Percentiles rank a stretch among this genome's conserved stretches.
phyloP scores from a whole-genome alignment of 1,139 yeast species.

The Scheffersomyces titani region DNA sequence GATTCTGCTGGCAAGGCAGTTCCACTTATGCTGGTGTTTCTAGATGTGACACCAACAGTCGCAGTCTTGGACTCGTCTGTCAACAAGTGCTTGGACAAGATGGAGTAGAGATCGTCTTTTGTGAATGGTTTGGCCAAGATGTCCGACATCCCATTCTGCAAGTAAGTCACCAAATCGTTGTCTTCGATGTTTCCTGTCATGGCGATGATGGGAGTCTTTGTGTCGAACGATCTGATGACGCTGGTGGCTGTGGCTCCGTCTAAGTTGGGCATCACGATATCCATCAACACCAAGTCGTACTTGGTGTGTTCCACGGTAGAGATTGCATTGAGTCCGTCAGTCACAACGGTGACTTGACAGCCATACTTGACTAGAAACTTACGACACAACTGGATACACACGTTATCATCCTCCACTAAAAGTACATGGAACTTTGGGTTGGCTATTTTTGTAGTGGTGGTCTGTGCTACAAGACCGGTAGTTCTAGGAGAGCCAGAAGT shows the following conservation, averaged over 20 bases:
- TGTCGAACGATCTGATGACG: slow-evolving; percentile 79
- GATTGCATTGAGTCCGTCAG: slow-evolving; percentile 90
- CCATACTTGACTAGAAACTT: slow-evolving; percentile 85
- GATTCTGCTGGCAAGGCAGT: background rate
- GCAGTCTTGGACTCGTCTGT: slow-evolving; percentile 14
- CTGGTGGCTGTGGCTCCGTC: slow-evolving; percentile 95
- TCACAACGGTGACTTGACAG: slow-evolving; percentile 88
- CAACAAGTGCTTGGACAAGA: slow-evolving; percentile 67
- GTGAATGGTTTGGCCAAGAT: slow-evolving; percentile 91
- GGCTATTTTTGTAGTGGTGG: slow-evolving; percentile 33
- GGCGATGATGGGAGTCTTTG: slow-evolving; percentile 84
- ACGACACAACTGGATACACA: slow-evolving; percentile 75
- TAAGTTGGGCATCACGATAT: slow-evolving; percentile 89
- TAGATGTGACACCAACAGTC: background rate
- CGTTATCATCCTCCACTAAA: slow-evolving; percentile 84
- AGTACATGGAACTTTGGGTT: slow-evolving; percentile 66
- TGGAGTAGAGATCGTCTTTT: slow-evolving; percentile 75
- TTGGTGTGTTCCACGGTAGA: slow-evolving; percentile 72
- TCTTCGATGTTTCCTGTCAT: slow-evolving; percentile 91
- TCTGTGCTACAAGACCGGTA: slow-evolving; percentile 7
- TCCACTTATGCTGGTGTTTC: background rate
- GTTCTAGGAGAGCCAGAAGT: slow-evolving; percentile 11
- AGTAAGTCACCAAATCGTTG: slow-evolving; percentile 75
- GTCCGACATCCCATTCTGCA: slow-evolving; percentile 90
- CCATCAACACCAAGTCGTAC: slow-evolving; percentile 88